Evolutionary conservation across 139 green algal genomes (phyloP), one percentile per base, ranked within the genome.

Genomic region (Nannochloris sp.): DNA sequence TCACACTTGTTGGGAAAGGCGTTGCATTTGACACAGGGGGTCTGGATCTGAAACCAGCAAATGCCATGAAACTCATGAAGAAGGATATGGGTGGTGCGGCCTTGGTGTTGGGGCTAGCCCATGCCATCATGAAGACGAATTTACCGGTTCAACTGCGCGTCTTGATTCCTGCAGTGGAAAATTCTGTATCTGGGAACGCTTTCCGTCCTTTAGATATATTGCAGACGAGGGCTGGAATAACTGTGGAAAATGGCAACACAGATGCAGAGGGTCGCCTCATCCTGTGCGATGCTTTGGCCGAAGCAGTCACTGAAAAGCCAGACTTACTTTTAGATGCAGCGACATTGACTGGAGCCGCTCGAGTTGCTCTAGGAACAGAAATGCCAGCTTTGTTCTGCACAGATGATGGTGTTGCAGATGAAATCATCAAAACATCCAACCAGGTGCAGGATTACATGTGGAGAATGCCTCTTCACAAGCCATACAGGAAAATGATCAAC

Each of bases 71-170:
- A 59, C 56, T 76, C 2, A 89, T 89, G 82, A 89, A 89, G 58
- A 89, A 87, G 78, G 81, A 85, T 65, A 87, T 89, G 82, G 77
- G 80, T 3, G 80, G 80, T 16, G 74, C 64, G 1, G 81, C 80
- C 3, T 70, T 84, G 58, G 31, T 87, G 58, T 71, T 87, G 51
- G 68, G 67, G 3, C 65, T 88, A 59, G 69, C 72, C 0, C 72
- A 80, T 29, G 50, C 70, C 13, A 57, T 87, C 20, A 82, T 89
- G 71, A 33, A 50, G 25, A 46, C 44, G 14, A 9, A 56, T 13
- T 66, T 84, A 36, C 63, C 70, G 0, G 62, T 82, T 36, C 12
- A 49, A 17, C 75, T 89, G 59, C 53, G 70, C 6, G 65, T 89
- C 49, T 62, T 85, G 33, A 62, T 87, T 37, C 80, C 80, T 20